A percentile compares a stretch with the other conserved stretches of the same genome.
These are phyloP conservation scores for Barnettozyma hawaiiensis DNA, from an alignment of 1,139 yeast species.

Conservation along the genomic window DNA sequence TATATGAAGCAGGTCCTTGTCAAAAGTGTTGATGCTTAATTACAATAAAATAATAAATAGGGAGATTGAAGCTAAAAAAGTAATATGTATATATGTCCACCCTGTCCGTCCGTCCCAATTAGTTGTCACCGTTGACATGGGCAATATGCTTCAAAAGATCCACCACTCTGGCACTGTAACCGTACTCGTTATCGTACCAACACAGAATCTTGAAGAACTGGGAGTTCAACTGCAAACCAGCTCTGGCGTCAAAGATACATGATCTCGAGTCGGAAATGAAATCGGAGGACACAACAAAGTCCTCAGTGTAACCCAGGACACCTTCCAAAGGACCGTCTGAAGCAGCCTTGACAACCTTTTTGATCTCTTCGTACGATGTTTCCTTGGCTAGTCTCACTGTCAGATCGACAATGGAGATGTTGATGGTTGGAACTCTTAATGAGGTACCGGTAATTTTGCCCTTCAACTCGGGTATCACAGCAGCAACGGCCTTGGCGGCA, in stretches of 20 bases:
- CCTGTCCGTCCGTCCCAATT: too few species aligned
- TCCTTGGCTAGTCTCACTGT: constrained; percentile 65
- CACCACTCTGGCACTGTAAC: constrained; percentile 88
- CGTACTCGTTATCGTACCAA: constrained; percentile 89
- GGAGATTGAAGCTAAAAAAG: not conserved
- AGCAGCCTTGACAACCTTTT: constrained; percentile 63
- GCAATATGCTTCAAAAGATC: constrained; percentile 81
- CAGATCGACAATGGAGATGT: constrained; percentile 76
- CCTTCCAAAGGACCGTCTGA: constrained; percentile 71
- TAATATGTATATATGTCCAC: too few species aligned
- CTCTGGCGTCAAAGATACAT: constrained; percentile 77
- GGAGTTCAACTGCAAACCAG: constrained; percentile 82
- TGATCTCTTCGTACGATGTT: constrained; percentile 73
- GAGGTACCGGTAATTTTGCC: constrained; percentile 90
- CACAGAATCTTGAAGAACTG: constrained; percentile 79
- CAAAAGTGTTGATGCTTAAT: too few species aligned
- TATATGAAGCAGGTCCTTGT: too few species aligned
- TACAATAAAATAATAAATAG: not conserved
- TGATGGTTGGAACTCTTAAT: constrained; percentile 84
- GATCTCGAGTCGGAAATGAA: constrained; percentile 73
- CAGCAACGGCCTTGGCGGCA: constrained; percentile 92
- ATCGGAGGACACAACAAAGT: constrained; percentile 80
- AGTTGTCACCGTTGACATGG: constrained; percentile 18
- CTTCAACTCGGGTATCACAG: constrained; percentile 78
- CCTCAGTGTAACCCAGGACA: constrained; percentile 77